Conservation (phyloP, 495 filamentous ascomycete genomes). For the Tuber calosporum region DNA sequence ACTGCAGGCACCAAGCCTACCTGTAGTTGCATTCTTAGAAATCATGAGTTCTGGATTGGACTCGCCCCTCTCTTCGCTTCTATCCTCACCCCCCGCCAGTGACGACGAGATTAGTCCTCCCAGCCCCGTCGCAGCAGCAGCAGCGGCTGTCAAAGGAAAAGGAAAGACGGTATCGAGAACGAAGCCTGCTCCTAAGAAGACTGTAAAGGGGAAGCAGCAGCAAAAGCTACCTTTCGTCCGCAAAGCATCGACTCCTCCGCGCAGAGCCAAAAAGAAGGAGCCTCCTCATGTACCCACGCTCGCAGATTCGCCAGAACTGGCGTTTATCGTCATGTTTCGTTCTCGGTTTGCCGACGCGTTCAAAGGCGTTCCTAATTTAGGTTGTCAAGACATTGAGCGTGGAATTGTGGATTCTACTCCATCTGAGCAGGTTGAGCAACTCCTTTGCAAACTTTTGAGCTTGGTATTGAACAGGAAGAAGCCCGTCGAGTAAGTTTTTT, state of each 20-base stretch:
- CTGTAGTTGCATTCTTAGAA: neutral
- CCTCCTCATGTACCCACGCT: constrained; percentile 83
- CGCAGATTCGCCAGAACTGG: constrained; percentile 79
- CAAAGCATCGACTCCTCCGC: constrained; percentile 56
- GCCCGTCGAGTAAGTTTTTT: constrained; percentile 79
- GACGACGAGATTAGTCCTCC: constrained; percentile 49
- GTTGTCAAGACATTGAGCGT: constrained; percentile 88
- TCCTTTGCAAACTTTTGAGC: constrained; percentile 81
- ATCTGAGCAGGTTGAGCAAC: constrained; percentile 73
- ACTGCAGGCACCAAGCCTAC: neutral
- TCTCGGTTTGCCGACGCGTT: constrained; percentile 85
- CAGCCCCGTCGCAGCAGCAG: constrained; percentile 30
- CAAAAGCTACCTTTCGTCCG: constrained; percentile 10
- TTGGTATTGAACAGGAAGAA: constrained; percentile 94
- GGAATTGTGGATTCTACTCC: constrained; percentile 71
- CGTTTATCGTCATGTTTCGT: constrained; percentile 98
- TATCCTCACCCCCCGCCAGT: constrained; percentile 54
- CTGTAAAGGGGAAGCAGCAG: constrained; percentile 30
- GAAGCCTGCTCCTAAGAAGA: constrained; percentile 11
- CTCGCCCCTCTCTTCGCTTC: constrained; percentile 56
- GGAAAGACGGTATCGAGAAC: constrained; percentile 45
- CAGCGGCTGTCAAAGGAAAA: constrained; percentile 39
- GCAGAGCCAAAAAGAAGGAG: constrained; percentile 65
- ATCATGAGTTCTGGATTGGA: constrained; percentile 42
- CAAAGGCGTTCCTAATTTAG: constrained; percentile 75